phyloP scores from a whole-genome alignment of 441 rosid genomes.

The Populus trichocarpa region DNA sequence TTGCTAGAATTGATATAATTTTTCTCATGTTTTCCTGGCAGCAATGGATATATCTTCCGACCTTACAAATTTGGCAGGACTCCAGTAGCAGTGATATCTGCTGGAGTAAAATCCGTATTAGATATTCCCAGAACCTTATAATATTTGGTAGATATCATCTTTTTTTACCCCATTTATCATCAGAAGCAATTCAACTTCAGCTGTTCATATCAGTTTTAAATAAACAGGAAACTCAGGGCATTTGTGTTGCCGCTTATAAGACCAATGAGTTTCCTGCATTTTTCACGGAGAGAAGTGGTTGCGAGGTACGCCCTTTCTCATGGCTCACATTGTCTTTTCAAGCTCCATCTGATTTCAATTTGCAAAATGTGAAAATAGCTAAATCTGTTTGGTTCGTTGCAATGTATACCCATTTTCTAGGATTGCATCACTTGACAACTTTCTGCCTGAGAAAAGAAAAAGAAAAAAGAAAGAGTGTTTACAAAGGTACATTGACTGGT shows the following conservation, averaged over 20 bases:
- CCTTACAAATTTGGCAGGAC: conserved; percentile 87
- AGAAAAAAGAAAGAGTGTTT: neutral
- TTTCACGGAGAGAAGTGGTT: conserved; percentile 83
- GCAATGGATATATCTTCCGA: conserved; percentile 95
- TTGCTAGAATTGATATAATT: neutral
- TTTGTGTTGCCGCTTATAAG: conserved; percentile 76
- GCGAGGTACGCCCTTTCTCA: conserved; percentile 43
- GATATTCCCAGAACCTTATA: conserved; percentile 90
- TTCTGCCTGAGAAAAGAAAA: neutral
- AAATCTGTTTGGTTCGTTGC: neutral
- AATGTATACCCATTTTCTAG: neutral
- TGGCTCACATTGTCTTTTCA: neutral
- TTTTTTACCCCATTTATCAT: neutral
- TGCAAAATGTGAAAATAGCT: neutral
- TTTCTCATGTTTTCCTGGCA: conserved; percentile 21
- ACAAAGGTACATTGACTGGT: neutral
- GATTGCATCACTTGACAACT: neutral
- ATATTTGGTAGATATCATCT: conserved; percentile 53
- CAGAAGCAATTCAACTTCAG: neutral
- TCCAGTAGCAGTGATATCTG: conserved; percentile 81
- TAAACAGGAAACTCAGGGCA: conserved; percentile 90
- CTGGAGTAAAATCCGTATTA: conserved; percentile 85
- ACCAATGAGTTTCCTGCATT: conserved; percentile 87
- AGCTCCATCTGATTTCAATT: neutral
- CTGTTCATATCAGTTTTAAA: neutral